phyloP scores from a whole-genome alignment of 768 basidiomycete species.

The Vishniacozyma victoriae region DNA sequence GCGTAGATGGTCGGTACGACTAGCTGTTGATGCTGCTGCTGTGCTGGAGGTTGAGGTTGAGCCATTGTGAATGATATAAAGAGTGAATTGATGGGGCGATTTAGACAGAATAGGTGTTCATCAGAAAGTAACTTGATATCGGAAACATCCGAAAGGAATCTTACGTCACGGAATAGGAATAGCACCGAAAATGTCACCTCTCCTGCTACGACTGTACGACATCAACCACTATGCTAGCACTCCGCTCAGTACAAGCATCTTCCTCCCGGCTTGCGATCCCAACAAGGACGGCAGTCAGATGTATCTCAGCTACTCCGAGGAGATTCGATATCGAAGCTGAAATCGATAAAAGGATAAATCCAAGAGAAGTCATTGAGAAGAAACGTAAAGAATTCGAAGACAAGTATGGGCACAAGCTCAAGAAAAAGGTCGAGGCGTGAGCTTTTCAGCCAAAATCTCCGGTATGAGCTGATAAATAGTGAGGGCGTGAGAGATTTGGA shows the following conservation, averaged over 20 bases:
- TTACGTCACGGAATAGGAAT: no score
- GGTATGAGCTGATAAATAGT: slow-evolving; percentile 32
- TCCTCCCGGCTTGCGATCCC: not conserved
- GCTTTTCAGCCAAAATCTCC: not conserved
- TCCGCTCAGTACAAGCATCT: not conserved
- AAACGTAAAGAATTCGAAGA: slow-evolving; percentile 36
- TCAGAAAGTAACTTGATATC: no score
- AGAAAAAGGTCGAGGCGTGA: slow-evolving; percentile 60
- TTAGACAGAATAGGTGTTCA: no score
- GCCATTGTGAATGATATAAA: no score
- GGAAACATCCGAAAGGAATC: no score
- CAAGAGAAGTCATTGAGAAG: slow-evolving; percentile 39
- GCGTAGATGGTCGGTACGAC: slow-evolving; percentile 31
- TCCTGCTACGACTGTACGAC: no score
- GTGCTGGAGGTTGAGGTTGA: no score
- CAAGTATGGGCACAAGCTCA: slow-evolving; percentile 65
- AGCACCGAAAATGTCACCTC: no score
- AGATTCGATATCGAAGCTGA: slow-evolving; percentile 21
- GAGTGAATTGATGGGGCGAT: no score
- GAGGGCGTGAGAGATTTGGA: slow-evolving; percentile 49
- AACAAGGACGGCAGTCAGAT: not conserved
- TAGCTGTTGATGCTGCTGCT: slow-evolving; percentile 12
- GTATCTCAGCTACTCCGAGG: slow-evolving; percentile 4
- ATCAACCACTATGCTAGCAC: no score
- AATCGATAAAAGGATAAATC: slow-evolving; percentile 29